Conservation (phyloP, 345 rosid species). For the Lagerstroemia speciosa region DNA sequence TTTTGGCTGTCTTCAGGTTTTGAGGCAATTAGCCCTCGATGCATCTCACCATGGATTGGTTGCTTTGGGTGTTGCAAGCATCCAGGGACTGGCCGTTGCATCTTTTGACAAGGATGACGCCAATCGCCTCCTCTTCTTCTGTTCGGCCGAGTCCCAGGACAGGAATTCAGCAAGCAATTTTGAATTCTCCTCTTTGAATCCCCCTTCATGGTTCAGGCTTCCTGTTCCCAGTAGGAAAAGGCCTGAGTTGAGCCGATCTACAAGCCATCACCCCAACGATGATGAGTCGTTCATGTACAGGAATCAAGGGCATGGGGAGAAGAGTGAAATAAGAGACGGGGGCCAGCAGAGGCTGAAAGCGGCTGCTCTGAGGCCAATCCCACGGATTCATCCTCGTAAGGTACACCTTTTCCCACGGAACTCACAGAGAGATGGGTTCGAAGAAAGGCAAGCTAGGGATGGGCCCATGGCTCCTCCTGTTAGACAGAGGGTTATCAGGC, state of each 20-base stretch:
- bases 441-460: conserved; percentile 29
- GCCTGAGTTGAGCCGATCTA: conserved; percentile 15
- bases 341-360: conserved; percentile 23
- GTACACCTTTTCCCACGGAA: conserved; percentile 28
- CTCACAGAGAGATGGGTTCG: conserved; percentile 27
- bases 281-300: conserved; percentile 17
- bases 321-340: background rate
- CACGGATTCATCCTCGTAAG: conserved; percentile 31
- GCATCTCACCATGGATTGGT: conserved; percentile 35
- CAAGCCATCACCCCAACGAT: conserved; percentile 9
- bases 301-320: background rate
- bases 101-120: conserved; percentile 41
- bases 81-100: conserved; percentile 47
- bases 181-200: conserved; percentile 1
- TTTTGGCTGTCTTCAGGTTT: conserved; percentile 19
- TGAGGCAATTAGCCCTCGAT: conserved; percentile 43
- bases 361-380: conserved; percentile 50
- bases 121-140: conserved; percentile 31
- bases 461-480: conserved; percentile 18
- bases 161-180: conserved; percentile 1
- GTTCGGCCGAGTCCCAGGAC: conserved; percentile 15
- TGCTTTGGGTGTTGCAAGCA: conserved; percentile 41
- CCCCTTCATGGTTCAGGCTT: conserved; percentile 37
- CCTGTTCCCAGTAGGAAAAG: conserved; percentile 37
- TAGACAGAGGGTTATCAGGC: conserved; percentile 14